These are phyloP conservation scores for Aspergillus puulaauensis DNA, from an alignment of 2,329 filamentous ascomycete genomes.

Conservation along the genomic window DNA sequence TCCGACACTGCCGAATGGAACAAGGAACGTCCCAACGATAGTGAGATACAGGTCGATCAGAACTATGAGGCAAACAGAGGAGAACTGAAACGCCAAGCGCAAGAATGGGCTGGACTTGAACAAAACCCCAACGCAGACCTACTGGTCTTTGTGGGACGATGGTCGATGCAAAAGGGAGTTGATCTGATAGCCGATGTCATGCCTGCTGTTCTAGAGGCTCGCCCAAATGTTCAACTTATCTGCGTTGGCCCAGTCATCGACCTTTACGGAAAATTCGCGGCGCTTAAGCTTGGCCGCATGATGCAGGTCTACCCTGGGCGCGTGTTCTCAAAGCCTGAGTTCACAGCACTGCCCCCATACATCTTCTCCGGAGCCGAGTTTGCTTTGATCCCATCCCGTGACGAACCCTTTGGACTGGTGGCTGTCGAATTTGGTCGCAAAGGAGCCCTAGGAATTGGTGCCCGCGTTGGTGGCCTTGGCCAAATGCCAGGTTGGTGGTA, in stretches of 20 bases:
- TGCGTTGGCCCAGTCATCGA: conserved; percentile 66
- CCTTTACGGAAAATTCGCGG: conserved; percentile 67
- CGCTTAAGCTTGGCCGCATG: conserved; percentile 62
- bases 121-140: conserved; percentile 63
- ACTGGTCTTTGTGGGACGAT: conserved; percentile 68
- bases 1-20: conserved; percentile 64
- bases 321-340: conserved; percentile 68
- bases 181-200: conserved; percentile 69
- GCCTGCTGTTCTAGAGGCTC: conserved; percentile 60
- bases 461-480: conserved; percentile 65
- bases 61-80: conserved; percentile 55
- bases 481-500: conserved; percentile 73
- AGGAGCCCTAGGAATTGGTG: conserved; percentile 65
- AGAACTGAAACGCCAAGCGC: conserved; percentile 59
- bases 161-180: conserved; percentile 69
- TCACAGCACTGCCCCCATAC: conserved; percentile 65
- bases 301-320: conserved; percentile 66
- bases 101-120: conserved; percentile 66
- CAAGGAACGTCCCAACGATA: conserved; percentile 51
- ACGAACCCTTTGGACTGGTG: conserved; percentile 68
- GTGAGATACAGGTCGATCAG: conserved; percentile 53
- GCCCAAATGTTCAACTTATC: conserved; percentile 61
- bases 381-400: conserved; percentile 65
- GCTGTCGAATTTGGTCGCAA: conserved; percentile 69
- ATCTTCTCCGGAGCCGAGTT: conserved; percentile 69